These are phyloP conservation scores for Dissophora globulifera DNA, from an alignment of 192 early-diverging fungal genomes.

Conservation along the genomic window DNA sequence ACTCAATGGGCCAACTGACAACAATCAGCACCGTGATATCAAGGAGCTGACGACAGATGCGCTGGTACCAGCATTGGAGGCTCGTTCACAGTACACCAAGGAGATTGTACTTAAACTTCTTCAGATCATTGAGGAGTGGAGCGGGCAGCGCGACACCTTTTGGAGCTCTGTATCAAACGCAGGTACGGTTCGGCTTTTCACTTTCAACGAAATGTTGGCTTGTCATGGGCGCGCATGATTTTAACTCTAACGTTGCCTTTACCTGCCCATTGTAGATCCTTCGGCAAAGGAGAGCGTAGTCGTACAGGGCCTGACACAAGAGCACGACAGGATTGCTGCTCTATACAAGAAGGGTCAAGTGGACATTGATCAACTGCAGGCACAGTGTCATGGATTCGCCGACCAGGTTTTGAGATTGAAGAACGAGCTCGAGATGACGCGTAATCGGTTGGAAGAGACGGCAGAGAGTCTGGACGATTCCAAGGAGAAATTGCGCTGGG, in stretches of 20 bases:
- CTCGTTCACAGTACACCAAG: conserved; percentile 35
- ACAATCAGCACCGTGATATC: conserved; percentile 8
- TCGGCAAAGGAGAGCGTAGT: conserved; percentile 18
- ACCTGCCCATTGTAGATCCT: no score
- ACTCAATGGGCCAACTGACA: conserved; percentile 10
- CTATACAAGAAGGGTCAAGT: conserved; percentile 23
- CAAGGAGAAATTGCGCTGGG: conserved; percentile 17
- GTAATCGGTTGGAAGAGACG: conserved; percentile 29
- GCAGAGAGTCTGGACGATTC: conserved; percentile 35
- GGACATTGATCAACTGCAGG: conserved; percentile 35
- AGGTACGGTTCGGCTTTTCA: no score
- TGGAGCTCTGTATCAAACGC: conserved; percentile 18
- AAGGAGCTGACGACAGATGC: conserved; percentile 19
- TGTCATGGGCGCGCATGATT: no score
- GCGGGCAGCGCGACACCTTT: conserved; percentile 27
- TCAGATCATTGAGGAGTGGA: conserved; percentile 37
- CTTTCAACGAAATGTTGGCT: no score
- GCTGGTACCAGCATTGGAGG: conserved; percentile 16
- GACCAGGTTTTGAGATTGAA: conserved; percentile 35
- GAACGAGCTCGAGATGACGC: conserved; percentile 36
- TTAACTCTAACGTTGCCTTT: no score
- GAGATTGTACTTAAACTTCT: conserved; percentile 34
- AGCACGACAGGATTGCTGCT: conserved; percentile 25
- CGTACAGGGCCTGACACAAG: conserved; percentile 17
- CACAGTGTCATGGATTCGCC: conserved; percentile 30